These are phyloP conservation scores for Russula vinacea DNA, from an alignment of 768 basidiomycete genomes.

Conservation along the genomic window DNA sequence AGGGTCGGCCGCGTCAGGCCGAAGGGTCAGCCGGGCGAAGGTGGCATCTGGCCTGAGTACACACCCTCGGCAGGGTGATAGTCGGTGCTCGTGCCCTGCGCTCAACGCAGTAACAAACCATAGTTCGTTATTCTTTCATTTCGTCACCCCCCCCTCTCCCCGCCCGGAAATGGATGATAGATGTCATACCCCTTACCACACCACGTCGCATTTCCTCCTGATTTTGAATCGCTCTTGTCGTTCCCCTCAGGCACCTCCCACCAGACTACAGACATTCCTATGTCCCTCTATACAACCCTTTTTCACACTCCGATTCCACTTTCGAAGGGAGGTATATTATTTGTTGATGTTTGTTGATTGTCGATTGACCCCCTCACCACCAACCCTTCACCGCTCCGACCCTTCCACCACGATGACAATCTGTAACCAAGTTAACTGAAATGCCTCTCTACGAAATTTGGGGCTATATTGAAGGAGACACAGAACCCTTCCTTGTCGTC, in stretches of 20 bases:
- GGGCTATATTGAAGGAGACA: too few species aligned
- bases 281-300: too few species aligned
- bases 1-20: conserved; percentile 56
- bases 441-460: too few species aligned
- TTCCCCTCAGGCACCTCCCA: conserved; percentile 32
- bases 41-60: conserved; percentile 69
- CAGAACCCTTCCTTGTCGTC: too few species aligned
- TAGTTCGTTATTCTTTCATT: conserved; percentile 42
- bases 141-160: neutral
- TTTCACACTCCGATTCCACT: too few species aligned
- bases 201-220: neutral
- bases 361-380: too few species aligned
- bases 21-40: conserved; percentile 52
- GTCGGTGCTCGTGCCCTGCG: conserved; percentile 69
- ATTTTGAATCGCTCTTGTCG: neutral
- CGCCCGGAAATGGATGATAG: neutral
- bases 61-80: conserved; percentile 59
- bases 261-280: too few species aligned
- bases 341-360: too few species aligned
- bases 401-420: too few species aligned
- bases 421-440: too few species aligned
- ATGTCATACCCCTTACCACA: neutral
- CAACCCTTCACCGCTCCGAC: too few species aligned
- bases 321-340: too few species aligned
- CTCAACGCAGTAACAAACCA: conserved; percentile 83